Percentiles rank a stretch among this genome's conserved stretches.
Evolutionary conservation across 2,329 filamentous ascomycete species (phyloP).

Genomic region (Penicillium sumatraense): DNA sequence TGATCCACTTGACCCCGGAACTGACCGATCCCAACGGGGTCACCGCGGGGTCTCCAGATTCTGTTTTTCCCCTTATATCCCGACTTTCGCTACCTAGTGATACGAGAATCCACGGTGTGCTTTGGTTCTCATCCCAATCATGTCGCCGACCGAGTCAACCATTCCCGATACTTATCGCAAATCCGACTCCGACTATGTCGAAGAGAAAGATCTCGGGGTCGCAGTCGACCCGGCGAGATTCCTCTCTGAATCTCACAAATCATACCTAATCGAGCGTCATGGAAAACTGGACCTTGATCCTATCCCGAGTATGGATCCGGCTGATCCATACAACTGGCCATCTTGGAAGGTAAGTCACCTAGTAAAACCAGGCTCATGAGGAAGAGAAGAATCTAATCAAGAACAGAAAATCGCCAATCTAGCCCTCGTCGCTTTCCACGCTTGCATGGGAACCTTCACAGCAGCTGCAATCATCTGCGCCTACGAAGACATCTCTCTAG

Average conservation of each 20-base stretch:
- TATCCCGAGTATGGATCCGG: conserved; percentile 52
- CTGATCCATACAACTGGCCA: conserved; percentile 62
- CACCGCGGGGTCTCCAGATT: conserved; percentile 7
- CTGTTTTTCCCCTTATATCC: not conserved
- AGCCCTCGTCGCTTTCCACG: conserved; percentile 60
- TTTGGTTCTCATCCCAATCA: not conserved
- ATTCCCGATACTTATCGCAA: conserved; percentile 3
- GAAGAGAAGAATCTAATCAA: conserved; percentile 5
- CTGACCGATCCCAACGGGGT: not conserved
- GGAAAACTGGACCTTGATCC: conserved; percentile 60
- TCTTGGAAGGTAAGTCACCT: conserved; percentile 48
- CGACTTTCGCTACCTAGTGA: too few species aligned
- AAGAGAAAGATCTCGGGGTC: conserved; percentile 19
- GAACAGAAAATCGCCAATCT: conserved; percentile 57
- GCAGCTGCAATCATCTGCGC: conserved; percentile 60
- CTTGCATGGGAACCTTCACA: conserved; percentile 62
- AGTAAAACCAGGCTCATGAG: not conserved
- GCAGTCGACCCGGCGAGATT: conserved; percentile 9
- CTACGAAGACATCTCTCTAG: conserved; percentile 57
- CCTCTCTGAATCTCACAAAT: conserved; percentile 32
- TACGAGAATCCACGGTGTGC: too few species aligned
- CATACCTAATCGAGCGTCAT: conserved; percentile 58
- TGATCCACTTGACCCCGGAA: conserved; percentile 9
- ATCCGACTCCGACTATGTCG: conserved; percentile 15
- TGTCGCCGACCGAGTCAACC: conserved; percentile 1